phyloP scores from a whole-genome alignment of 352 stramenopile species.

The Blastocystis sp. region DNA sequence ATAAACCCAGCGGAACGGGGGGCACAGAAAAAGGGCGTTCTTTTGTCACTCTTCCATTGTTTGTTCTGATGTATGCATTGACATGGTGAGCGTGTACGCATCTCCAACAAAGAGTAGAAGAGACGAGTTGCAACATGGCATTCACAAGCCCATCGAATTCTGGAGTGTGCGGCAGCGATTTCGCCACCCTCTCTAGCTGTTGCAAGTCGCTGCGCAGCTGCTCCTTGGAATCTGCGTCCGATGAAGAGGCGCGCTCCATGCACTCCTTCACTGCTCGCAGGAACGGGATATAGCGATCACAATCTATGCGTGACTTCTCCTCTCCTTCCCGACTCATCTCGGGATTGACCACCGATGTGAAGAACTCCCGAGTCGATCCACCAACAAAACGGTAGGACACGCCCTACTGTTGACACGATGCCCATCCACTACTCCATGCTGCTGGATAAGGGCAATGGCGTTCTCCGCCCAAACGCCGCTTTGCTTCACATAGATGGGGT shows the following conservation, averaged over 20 bases:
- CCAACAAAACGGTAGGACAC: neutral
- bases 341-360: neutral
- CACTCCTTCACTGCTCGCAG: neutral
- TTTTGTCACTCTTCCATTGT: neutral
- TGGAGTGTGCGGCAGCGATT: neutral
- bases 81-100: neutral
- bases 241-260: neutral
- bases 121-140: neutral
- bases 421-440: neutral
- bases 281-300: neutral
- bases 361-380: constrained; percentile 24
- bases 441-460: neutral
- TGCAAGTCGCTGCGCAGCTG: neutral
- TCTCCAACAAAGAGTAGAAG: too few relatives aligned
- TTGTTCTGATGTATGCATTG: neutral
- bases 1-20: too few relatives aligned
- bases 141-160: neutral
- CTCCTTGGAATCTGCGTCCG: neutral
- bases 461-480: neutral
- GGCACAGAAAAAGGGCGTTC: neutral
- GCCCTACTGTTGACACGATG: neutral
- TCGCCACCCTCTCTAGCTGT: neutral
- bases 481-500: neutral
- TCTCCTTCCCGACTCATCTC: constrained; percentile 5
- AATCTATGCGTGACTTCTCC: neutral